Evolutionary conservation across 495 filamentous ascomycete genomes (phyloP).

Genomic region (Paragyromitra xinjiangensis): DNA sequence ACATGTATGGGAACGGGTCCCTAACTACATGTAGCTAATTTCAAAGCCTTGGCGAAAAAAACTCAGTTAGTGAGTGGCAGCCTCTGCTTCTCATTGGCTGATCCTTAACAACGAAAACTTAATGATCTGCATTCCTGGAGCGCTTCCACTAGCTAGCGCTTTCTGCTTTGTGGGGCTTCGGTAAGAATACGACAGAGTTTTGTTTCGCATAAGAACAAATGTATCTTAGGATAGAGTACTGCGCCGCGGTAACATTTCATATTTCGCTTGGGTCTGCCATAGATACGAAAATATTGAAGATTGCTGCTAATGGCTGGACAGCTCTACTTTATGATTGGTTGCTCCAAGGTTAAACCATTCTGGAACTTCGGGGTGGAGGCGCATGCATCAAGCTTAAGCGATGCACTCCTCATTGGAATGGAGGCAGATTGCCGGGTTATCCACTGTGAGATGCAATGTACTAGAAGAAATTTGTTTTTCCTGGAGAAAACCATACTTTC

Average conservation of each 20-base stretch:
- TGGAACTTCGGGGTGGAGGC: background rate
- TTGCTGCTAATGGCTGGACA: background rate
- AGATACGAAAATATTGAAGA: background rate
- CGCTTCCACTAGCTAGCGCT: background rate
- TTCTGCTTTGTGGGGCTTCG: background rate
- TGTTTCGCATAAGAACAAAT: background rate
- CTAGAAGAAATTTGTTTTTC: background rate
- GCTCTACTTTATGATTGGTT: background rate
- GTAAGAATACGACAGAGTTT: background rate
- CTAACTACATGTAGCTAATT: background rate
- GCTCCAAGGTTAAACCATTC: background rate
- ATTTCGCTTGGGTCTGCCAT: background rate
- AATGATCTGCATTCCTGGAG: background rate
- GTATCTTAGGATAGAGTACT: background rate
- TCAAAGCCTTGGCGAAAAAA: background rate
- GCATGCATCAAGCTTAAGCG: slow-evolving; percentile 7
- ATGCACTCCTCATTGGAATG: background rate
- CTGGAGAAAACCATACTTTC: background rate
- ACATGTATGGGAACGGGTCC: too few species aligned
- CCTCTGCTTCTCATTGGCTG: background rate
- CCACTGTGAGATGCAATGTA: background rate
- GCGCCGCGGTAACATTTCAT: background rate
- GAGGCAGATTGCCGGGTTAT: slow-evolving; percentile 4
- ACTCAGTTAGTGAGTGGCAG: background rate
- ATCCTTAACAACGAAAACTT: background rate